Base-by-base conservation (phyloP, 345 rosid species). In the Arabidopsis thaliana region DNA sequence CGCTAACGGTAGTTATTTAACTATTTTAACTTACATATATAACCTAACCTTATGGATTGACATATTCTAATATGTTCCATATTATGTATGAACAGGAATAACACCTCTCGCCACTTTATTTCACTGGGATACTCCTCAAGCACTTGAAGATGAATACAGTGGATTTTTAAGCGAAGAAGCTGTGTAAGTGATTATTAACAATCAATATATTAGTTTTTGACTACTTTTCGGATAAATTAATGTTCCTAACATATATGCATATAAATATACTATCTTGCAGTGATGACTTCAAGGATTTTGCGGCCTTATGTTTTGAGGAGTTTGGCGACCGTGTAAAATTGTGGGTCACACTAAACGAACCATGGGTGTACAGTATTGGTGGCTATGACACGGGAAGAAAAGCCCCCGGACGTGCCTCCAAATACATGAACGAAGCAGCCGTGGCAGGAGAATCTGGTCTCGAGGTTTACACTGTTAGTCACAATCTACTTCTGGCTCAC, bases 61-160 rank as follows among this genome's bases (percentile, higher is more conserved):
- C 25, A 6, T 58, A 7, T 70, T 30, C 38, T 50, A 65, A 65
- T 58, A 52, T 52, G 34, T 33, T 24, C 42, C 4, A 22, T 28
- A 25, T 33, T 38, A 20, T 70, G 16, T 63, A 34, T 68, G 37
- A 67, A 3, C 62, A 85, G 91, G 88, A 49, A 66, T 88, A 45
- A 66, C 63, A 23, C 92, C 92, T 28, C 81, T 84, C 7, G 89
- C 85, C 44, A 86, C 89, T 45, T 72, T 87, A 25, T 81, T 81
- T 33, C 91, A 84, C 11, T 87, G 86, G 86, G 89, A 87, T 80
- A 71, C 78, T 59, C 92, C 92, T 33, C 90, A 88, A 80, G 81
- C 85, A 4, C 82, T 88, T 22, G 84, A 86, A 73, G 89, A 86
- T 37, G 89, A 88, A 49, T 88, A 86, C 33, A 80, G 70, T 28